Evolutionary conservation across 495 filamentous ascomycete species (phyloP), one percentile per base, ranked within the genome.

Genomic region (Xylaria intraflava): DNA sequence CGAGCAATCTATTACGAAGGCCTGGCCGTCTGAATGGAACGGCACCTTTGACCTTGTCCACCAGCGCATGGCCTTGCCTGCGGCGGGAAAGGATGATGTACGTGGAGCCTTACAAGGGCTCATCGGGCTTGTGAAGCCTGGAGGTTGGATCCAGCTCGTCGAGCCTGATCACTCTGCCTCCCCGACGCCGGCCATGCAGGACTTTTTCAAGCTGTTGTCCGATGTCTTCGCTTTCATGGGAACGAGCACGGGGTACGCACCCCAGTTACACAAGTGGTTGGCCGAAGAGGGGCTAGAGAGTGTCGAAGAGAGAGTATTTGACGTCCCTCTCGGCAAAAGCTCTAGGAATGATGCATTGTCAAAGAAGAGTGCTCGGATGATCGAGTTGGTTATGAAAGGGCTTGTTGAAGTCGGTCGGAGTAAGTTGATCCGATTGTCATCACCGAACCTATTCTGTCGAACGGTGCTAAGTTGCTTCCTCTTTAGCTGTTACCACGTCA

Each of bases 111-210:
- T 51, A n/a, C 16, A 23, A n/a, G 27, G 30, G 35, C 22, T 42
- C 8, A 40, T 40, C 5, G 36, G 36, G 9, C 35, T 51, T 12
- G 23, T 51, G 1, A 29, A 36, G 48, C 22, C 23, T 7, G 48
- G 48, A n/a, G 48, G 36, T 9, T 51, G 48, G 35, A 11, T 51
- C 2, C 48, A 51, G 23, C 16, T 51, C 22, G 48, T 51, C 23
- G 48, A 51, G n/a, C 7, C 35, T 16, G 35, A 38, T 16, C 35
- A 38, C 35, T 10, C 7, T 16, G 35, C 14, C 14, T 38, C 35
- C 7, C 4, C 6, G 14, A 16, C 7, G 14, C 35, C 35, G 35
- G 35, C 35, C 7, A 38, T 38, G 35, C 7, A 8, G 11, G 35
- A 38, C 14, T 38, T 38, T 16, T 38, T 38, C 14, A 8, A 16